Evolutionary conservation across 2,329 filamentous ascomycete species (phyloP).

Genomic region (Colletotrichum plurivorum): DNA sequence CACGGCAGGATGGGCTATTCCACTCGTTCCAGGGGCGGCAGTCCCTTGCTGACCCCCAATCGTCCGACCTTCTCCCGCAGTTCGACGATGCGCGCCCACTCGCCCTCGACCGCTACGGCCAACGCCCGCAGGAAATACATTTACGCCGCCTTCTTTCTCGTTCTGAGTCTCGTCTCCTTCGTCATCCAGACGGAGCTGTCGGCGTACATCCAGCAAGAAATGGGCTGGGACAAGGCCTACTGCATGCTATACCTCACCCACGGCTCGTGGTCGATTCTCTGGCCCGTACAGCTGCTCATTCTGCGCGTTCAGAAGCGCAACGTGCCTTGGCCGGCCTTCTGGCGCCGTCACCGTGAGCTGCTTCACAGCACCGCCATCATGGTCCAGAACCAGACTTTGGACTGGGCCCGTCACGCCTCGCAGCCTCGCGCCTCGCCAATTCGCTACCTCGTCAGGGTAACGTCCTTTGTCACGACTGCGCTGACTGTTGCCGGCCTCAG

Average conservation of each 20-base stretch:
- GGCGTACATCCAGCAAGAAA: constrained; percentile 91
- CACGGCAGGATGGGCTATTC: constrained; percentile 34
- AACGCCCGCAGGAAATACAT: constrained; percentile 86
- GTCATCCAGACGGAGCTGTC: constrained; percentile 96
- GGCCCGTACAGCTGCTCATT: constrained; percentile 86
- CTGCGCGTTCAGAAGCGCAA: constrained; percentile 84
- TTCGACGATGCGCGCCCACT: constrained; percentile 84
- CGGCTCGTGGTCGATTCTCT: constrained; percentile 91
- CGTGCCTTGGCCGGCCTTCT: constrained; percentile 87
- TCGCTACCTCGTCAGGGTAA: constrained; percentile 84
- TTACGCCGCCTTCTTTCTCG: constrained; percentile 86
- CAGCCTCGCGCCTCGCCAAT: constrained; percentile 57
- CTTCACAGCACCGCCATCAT: constrained; percentile 77
- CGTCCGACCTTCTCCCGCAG: constrained; percentile 58
- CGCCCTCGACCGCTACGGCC: constrained; percentile 55
- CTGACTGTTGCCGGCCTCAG: constrained; percentile 91
- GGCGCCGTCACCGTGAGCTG: constrained; percentile 73
- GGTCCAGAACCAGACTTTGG: constrained; percentile 85
- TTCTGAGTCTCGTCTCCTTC: constrained; percentile 88
- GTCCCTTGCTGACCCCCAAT: constrained; percentile 38
- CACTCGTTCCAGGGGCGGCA: constrained; percentile 35
- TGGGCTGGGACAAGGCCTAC: constrained; percentile 98
- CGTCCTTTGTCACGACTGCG: constrained; percentile 84
- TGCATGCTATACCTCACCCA: constrained; percentile 99
- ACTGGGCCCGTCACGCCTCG: constrained; percentile 65